phyloP scores from a whole-genome alignment of 306 rosid species.

The Vigna unguiculata region DNA sequence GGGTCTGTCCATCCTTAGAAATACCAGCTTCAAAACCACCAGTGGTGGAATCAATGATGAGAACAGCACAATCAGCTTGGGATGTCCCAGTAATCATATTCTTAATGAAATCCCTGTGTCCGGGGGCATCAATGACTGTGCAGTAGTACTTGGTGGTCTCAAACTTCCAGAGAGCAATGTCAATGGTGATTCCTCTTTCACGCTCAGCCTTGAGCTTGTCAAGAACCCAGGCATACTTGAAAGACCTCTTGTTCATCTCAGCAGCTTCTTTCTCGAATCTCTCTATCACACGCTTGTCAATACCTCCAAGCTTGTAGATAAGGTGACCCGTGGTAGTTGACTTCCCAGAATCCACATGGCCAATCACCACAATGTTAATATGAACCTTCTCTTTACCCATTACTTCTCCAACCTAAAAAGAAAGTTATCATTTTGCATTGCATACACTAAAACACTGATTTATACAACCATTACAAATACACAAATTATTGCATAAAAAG shows the following conservation, averaged over 20 bases:
- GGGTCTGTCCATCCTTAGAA: slow-evolving; percentile 97
- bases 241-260: slow-evolving; percentile 96
- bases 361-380: slow-evolving; percentile 93
- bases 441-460: too few species aligned
- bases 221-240: slow-evolving; percentile 97
- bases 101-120: slow-evolving; percentile 92
- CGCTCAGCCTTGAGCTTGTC: slow-evolving; percentile 99
- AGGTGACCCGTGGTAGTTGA: slow-evolving; percentile 91
- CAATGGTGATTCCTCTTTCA: slow-evolving; percentile 93
- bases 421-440: too few species aligned
- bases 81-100: slow-evolving; percentile 96
- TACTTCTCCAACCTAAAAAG: neutral
- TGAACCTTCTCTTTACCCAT: slow-evolving; percentile 94
- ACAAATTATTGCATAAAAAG: too few species aligned
- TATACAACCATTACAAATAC: too few species aligned
- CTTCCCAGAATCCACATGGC: slow-evolving; percentile 95
- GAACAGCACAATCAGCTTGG: slow-evolving; percentile 93
- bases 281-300: slow-evolving; percentile 95
- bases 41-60: slow-evolving; percentile 88
- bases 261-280: slow-evolving; percentile 95
- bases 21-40: slow-evolving; percentile 98
- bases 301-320: slow-evolving; percentile 96
- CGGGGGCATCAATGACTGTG: slow-evolving; percentile 94
- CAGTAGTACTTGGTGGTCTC: slow-evolving; percentile 94
- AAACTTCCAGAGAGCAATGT: slow-evolving; percentile 92